Percentiles rank a stretch among this genome's conserved stretches.
Conservation (phyloP, 139 green algal genomes). For the Volvox reticuliferus region DNA sequence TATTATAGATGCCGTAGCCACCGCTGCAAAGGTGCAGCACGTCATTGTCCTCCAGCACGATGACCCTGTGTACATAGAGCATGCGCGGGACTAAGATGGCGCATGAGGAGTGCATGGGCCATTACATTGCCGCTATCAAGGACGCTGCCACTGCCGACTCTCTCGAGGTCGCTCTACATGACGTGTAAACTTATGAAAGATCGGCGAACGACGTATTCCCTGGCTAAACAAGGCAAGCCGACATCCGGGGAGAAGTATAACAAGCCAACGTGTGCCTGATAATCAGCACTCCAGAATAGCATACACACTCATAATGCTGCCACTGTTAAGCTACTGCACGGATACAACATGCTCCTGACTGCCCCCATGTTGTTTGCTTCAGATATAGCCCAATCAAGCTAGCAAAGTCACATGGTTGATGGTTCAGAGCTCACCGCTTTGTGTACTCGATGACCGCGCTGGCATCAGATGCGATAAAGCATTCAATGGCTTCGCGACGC, state of each 20-base stretch:
- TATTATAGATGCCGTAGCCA: constrained; percentile 87
- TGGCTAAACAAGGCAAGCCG: too few relatives aligned
- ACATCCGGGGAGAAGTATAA: neutral
- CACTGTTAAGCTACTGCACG: too few relatives aligned
- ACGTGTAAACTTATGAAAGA: too few relatives aligned
- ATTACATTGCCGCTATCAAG: too few relatives aligned
- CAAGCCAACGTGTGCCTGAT: neutral
- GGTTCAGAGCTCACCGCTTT: neutral
- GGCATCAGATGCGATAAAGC: constrained; percentile 96
- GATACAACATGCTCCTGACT: too few relatives aligned
- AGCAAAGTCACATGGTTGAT: too few relatives aligned
- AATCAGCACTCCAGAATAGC: neutral
- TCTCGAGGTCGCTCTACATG: too few relatives aligned
- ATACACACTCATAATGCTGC: neutral
- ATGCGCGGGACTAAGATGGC: too few relatives aligned
- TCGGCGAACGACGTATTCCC: too few relatives aligned
- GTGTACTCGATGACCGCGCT: constrained; percentile 98
- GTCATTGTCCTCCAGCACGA: constrained; percentile 96
- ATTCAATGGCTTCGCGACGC: constrained; percentile 80
- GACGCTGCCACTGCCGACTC: too few relatives aligned
- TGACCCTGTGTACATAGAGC: constrained; percentile 45
- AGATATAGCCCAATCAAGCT: neutral
- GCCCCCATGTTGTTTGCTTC: too few relatives aligned
- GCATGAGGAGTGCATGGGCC: too few relatives aligned
- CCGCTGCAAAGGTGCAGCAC: constrained; percentile 86